Conservation (phyloP, 2,329 filamentous ascomycete genomes). For the Pleoardoris graminearum region DNA sequence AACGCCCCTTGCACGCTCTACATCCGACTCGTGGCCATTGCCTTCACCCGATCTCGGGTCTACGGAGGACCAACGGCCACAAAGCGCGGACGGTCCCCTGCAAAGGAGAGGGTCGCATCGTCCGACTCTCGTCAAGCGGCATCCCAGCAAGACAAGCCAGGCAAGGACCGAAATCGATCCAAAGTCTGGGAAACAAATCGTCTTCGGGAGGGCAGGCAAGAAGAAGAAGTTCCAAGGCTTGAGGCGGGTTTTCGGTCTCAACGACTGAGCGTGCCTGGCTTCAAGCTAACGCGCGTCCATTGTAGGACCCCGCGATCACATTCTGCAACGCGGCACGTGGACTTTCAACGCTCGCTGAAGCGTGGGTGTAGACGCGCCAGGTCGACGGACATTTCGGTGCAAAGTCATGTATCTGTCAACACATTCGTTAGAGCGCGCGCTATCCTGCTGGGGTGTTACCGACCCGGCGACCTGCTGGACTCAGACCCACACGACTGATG, state of each 20-base stretch:
- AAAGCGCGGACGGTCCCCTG: slow-evolving; percentile 25
- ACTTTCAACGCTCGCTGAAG: not conserved
- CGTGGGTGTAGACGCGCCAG: not conserved
- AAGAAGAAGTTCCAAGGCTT: slow-evolving; percentile 71
- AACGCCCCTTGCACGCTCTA: slow-evolving; percentile 36
- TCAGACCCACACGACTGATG: not conserved
- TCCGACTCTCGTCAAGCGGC: slow-evolving; percentile 21
- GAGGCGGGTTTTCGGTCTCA: slow-evolving; percentile 66
- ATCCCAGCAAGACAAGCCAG: slow-evolving; percentile 27
- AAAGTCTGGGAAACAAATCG: slow-evolving; percentile 32
- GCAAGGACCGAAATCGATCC: slow-evolving; percentile 39
- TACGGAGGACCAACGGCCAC: slow-evolving; percentile 20
- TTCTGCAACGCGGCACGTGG: not conserved
- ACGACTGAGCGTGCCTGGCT: slow-evolving; percentile 49
- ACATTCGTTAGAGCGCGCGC: slow-evolving; percentile 16
- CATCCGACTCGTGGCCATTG: slow-evolving; percentile 55
- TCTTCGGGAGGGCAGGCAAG: slow-evolving; percentile 45
- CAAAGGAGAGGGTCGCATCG: slow-evolving; percentile 11
- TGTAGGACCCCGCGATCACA: slow-evolving; percentile 5
- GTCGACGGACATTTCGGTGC: slow-evolving; percentile 1
- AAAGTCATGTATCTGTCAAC: slow-evolving; percentile 7
- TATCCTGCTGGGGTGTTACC: slow-evolving; percentile 16
- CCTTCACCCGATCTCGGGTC: slow-evolving; percentile 29
- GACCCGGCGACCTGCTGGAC: not conserved
- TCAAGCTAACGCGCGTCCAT: slow-evolving; percentile 16